phyloP scores from a whole-genome alignment of 2,329 filamentous ascomycete species.

The Bipolaris cookei region DNA sequence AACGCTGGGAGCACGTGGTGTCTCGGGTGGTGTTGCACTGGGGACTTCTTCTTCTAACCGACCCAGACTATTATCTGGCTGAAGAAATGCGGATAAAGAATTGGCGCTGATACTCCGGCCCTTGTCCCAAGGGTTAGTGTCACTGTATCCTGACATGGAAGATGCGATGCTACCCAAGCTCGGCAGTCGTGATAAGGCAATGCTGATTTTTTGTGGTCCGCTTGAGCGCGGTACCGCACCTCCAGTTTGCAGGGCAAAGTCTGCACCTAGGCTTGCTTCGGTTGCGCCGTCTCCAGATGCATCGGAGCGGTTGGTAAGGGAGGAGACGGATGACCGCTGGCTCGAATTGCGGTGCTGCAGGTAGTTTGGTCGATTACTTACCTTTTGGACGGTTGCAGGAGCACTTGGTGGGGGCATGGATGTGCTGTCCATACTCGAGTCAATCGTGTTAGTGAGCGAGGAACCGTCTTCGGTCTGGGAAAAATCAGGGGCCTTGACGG shows the following conservation, averaged over 20 bases:
- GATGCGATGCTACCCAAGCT: constrained; percentile 92
- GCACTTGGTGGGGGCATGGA: constrained; percentile 26
- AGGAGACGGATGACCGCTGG: constrained; percentile 65
- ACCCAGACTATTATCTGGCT: constrained; percentile 58
- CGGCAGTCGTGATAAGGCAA: constrained; percentile 72
- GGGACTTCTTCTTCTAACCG: constrained; percentile 65
- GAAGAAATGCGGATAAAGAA: constrained; percentile 40
- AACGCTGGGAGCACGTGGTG: constrained; percentile 67
- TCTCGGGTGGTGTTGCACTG: constrained; percentile 63
- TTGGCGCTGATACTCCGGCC: constrained; percentile 50
- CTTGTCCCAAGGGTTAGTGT: constrained; percentile 52
- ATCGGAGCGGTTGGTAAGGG: constrained; percentile 60
- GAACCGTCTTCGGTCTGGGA: constrained; percentile 38
- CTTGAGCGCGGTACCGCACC: constrained; percentile 67
- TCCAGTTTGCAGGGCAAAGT: constrained; percentile 83
- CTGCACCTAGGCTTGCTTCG: constrained; percentile 75
- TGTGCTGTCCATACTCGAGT: constrained; percentile 39
- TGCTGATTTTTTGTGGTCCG: constrained; percentile 54
- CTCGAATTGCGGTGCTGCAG: constrained; percentile 62
- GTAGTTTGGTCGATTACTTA: constrained; percentile 60
- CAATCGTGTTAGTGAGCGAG: constrained; percentile 38
- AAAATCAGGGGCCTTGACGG: constrained; percentile 48
- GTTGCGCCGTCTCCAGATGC: constrained; percentile 68
- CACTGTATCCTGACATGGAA: constrained; percentile 65
- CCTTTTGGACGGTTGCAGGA: constrained; percentile 31